Percentiles rank a stretch among this genome's conserved stretches.
phyloP scores from a whole-genome alignment of 2,329 filamentous ascomycete genomes.

The Ceratocystis eucalypticola region DNA sequence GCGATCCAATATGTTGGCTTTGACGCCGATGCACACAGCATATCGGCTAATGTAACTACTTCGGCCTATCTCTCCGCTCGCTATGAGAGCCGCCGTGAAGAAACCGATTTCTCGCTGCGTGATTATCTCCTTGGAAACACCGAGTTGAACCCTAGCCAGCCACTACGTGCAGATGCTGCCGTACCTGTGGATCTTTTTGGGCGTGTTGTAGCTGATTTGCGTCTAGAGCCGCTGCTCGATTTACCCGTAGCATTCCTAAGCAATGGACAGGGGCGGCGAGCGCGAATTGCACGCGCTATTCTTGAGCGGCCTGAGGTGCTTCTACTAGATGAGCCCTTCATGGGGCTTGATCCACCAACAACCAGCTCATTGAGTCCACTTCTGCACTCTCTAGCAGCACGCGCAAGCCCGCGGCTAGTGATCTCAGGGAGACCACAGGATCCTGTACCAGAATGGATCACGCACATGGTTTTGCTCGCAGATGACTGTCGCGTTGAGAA shows the following conservation, averaged over 20 bases:
- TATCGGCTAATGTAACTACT: conserved; percentile 43
- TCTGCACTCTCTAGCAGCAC: conserved; percentile 52
- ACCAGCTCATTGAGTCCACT: conserved; percentile 57
- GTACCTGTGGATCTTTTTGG: conserved; percentile 40
- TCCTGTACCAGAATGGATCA: conserved; percentile 78
- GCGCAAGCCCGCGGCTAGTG: conserved; percentile 56
- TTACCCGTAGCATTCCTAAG: conserved; percentile 83
- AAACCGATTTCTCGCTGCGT: conserved; percentile 70
- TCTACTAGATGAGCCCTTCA: conserved; percentile 85
- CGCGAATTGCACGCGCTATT: conserved; percentile 76
- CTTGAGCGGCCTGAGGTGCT: conserved; percentile 67
- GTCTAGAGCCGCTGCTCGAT: conserved; percentile 53
- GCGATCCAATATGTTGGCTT: conserved; percentile 89
- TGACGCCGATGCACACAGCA: conserved; percentile 50
- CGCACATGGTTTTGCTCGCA: conserved; percentile 61
- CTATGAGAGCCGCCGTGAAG: conserved; percentile 78
- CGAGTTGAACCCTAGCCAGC: conserved; percentile 57
- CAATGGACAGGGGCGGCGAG: conserved; percentile 80
- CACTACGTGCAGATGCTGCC: conserved; percentile 31
- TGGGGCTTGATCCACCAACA: conserved; percentile 84
- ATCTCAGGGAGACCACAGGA: conserved; percentile 76
- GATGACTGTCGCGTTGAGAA: conserved; percentile 50
- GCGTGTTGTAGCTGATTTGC: conserved; percentile 55
- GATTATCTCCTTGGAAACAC: conserved; percentile 76
- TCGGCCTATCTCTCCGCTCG: conserved; percentile 77